Evolutionary conservation across 805 yeast genomes (phyloP).

Genomic region (Teunomyces tritomae): DNA sequence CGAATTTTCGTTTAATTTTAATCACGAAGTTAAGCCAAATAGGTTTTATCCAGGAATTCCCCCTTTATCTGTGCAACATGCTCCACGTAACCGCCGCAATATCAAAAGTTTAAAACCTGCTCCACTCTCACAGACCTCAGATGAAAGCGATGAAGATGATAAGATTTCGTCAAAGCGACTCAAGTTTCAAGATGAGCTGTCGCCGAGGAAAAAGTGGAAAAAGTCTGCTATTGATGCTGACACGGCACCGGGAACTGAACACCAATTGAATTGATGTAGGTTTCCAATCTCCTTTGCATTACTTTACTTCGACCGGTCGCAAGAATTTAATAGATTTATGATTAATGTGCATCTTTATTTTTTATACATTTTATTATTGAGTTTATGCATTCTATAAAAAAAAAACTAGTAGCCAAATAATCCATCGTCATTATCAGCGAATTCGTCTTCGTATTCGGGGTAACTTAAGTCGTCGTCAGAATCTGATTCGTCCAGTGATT

Average conservation of each 20-base stretch:
- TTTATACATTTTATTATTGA: neutral
- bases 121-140: neutral
- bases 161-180: conserved; percentile 4
- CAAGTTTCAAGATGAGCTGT: conserved; percentile 4
- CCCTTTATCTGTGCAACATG: conserved; percentile 38
- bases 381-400: neutral
- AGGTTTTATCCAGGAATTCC: conserved; percentile 36
- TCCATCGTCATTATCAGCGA: conserved; percentile 59
- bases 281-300: neutral
- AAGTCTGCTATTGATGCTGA: conserved; percentile 3
- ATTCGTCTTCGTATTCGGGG: conserved; percentile 51
- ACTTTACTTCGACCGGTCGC: conserved; percentile 2
- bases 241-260: neutral
- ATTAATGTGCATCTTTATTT: neutral
- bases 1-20: conserved; percentile 32
- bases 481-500: conserved; percentile 24
- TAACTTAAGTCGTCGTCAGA: conserved; percentile 45
- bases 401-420: conserved; percentile 38
- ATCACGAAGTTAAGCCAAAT: conserved; percentile 25
- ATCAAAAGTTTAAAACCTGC: conserved; percentile 16
- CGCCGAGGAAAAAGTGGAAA: conserved; percentile 6
- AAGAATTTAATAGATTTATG: neutral
- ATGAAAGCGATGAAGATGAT: conserved; percentile 7
- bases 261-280: no score
- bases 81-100: conserved; percentile 3